Base-by-base conservation (phyloP, 1,139 yeast genomes). In the Sugiyamaella japonica region DNA sequence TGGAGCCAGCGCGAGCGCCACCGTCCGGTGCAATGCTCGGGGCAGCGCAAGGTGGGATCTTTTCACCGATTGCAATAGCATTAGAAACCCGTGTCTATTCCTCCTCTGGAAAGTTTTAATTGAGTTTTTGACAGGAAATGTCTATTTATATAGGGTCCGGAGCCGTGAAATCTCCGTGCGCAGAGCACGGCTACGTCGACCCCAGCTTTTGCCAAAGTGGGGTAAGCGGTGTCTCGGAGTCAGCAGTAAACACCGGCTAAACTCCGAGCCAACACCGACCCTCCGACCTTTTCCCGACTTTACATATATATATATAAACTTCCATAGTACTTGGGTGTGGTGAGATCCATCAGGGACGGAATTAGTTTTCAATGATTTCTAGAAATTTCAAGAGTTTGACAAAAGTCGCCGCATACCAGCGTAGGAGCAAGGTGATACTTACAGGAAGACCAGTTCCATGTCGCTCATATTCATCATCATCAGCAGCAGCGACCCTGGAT, bases 401-500 rank as follows among this genome's bases (percentile, higher is more conserved):
- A 29, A 20, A 20, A 20, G 25, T 20, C 25, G 25, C 25, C 25
- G 25, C 25, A 20, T 20, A 20, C 25, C 25, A 20, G 25, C 3
- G 25, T 20, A 20, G 25, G 25, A 29, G 34, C 10, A 29, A 7
- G 10, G n/a, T n/a, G n/a, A n/a, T n/a, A n/a, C n/a, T n/a, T n/a
- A n/a, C n/a, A n/a, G n/a, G n/a, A n/a, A n/a, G n/a, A n/a, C n/a
- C 34, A 9, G n/a, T 12, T 29, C 7, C 9, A 9, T 36, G 17
- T 36, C 39, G 15, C 6, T 13, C 37, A 15, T n/a, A 28, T 7
- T 17, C 7, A 15, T 17, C 15, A 16, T 9, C 13, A 15, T 12
- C 47, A 8, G 29, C 38, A 16, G 32, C 25, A 2, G 48, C 39
- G 5, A 3, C 56, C 3, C 53, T 57, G 23, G 68, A 64, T 32